phyloP scores from a whole-genome alignment of 148 eudicot genomes.

The Rhododendron griersonianum region DNA sequence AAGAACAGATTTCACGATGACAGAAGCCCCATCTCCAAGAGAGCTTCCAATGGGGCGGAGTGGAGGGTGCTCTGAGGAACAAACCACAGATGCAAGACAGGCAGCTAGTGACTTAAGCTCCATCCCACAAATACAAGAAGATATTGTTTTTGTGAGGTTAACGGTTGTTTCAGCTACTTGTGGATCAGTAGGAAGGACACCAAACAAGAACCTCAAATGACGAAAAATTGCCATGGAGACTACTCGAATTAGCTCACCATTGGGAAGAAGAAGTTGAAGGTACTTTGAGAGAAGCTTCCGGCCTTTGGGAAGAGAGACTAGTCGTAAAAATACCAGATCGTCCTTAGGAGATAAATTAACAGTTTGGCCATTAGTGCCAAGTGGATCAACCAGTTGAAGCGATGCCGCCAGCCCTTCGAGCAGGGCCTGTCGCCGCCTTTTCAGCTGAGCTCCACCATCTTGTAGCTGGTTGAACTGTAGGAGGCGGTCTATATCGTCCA shows the following conservation, averaged over 20 bases:
- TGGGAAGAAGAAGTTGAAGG: slow-evolving; percentile 59
- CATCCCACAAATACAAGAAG: slow-evolving; percentile 51
- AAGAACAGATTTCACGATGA: slow-evolving; percentile 59
- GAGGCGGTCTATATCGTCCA: slow-evolving; percentile 83
- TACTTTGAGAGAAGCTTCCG: slow-evolving; percentile 68
- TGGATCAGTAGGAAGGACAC: slow-evolving; percentile 42
- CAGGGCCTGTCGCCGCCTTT: slow-evolving; percentile 54
- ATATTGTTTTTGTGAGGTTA: slow-evolving; percentile 24
- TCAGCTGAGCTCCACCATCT: slow-evolving; percentile 65
- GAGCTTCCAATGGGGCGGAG: slow-evolving; percentile 82
- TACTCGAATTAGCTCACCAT: slow-evolving; percentile 61
- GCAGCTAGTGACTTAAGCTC: slow-evolving; percentile 78
- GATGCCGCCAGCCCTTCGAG: slow-evolving; percentile 77
- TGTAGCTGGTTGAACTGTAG: slow-evolving; percentile 64
- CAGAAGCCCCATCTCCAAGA: slow-evolving; percentile 82
- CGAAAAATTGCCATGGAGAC: slow-evolving; percentile 94
- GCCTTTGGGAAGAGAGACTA: slow-evolving; percentile 82
- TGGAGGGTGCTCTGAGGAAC: slow-evolving; percentile 90
- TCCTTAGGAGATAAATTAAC: slow-evolving; percentile 54
- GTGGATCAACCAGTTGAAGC: slow-evolving; percentile 84
- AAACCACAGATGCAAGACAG: slow-evolving; percentile 95
- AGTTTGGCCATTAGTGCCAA: slow-evolving; percentile 50
- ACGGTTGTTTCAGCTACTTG: slow-evolving; percentile 31
- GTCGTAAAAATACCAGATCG: slow-evolving; percentile 66
- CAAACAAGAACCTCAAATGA: slow-evolving; percentile 83